Evolutionary conservation across 139 green algal species (phyloP).

Genomic region (Diplosphaera chodatii): DNA sequence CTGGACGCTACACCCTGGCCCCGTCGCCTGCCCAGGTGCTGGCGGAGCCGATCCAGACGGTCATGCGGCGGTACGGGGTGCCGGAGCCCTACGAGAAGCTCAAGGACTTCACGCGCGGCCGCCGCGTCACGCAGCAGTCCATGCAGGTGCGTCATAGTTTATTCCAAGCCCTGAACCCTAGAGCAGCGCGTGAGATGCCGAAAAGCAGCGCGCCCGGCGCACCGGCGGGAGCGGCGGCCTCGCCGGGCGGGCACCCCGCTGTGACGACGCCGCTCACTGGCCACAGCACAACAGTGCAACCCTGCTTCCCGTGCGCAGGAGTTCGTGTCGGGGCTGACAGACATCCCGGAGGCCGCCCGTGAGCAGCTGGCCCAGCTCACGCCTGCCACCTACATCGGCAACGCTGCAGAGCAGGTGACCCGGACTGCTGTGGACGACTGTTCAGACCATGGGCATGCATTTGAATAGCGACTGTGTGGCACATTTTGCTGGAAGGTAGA

Average conservation of each 20-base stretch:
- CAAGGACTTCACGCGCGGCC: slow-evolving; percentile 92
- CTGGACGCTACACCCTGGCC: too few species aligned
- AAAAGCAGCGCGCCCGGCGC: too few species aligned
- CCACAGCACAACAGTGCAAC: neutral
- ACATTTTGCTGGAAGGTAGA: neutral
- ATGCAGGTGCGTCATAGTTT: slow-evolving; percentile 27
- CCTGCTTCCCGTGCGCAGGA: slow-evolving; percentile 21
- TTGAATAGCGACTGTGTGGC: neutral
- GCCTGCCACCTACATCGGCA: slow-evolving; percentile 90
- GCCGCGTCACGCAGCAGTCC: slow-evolving; percentile 60
- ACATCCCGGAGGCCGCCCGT: slow-evolving; percentile 58
- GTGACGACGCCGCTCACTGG: too few species aligned
- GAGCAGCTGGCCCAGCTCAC: slow-evolving; percentile 65
- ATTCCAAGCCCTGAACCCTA: too few species aligned
- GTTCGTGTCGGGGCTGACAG: slow-evolving; percentile 80
- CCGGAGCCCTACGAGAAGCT: slow-evolving; percentile 98
- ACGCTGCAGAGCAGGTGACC: slow-evolving; percentile 72
- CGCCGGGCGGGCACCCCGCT: too few species aligned
- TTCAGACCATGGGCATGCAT: neutral
- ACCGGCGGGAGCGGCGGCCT: too few species aligned
- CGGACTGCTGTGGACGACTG: slow-evolving; percentile 24
- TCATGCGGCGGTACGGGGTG: slow-evolving; percentile 86
- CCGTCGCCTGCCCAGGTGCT: slow-evolving; percentile 69
- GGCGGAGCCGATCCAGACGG: slow-evolving; percentile 97
- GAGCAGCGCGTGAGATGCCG: too few species aligned